A percentile compares a stretch with the other conserved stretches of the same genome.
Evolutionary conservation across 441 rosid genomes (phyloP).

Genomic region (Bruguiera hainesii): DNA sequence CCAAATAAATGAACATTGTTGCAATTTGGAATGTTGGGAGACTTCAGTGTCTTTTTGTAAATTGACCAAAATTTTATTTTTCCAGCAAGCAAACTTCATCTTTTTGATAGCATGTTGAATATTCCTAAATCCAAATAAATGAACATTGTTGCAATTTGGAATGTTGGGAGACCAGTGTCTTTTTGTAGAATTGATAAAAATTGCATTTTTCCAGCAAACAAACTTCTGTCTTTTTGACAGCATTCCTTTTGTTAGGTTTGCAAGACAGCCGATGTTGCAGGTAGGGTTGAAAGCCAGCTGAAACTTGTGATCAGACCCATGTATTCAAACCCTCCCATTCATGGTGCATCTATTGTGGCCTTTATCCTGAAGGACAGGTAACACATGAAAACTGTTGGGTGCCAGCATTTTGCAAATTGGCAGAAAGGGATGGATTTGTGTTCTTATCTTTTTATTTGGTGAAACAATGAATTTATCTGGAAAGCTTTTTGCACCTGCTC

Average conservation of each 20-base stretch:
- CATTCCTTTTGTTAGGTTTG: slow-evolving; percentile 50
- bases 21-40: background rate
- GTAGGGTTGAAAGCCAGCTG: slow-evolving; percentile 88
- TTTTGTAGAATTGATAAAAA: too few species aligned
- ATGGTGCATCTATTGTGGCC: slow-evolving; percentile 92
- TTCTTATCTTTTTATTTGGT: background rate
- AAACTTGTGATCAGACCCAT: slow-evolving; percentile 86
- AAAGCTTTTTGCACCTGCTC: background rate
- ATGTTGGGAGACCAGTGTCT: too few species aligned
- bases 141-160: background rate
- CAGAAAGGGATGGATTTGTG: background rate
- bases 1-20: background rate
- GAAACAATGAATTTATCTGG: background rate
- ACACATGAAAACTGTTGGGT: background rate
- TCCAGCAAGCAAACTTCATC: too few species aligned
- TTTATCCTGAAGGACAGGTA: slow-evolving; percentile 62
- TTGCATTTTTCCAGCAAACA: too few species aligned
- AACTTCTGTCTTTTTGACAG: background rate
- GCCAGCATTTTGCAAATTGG: slow-evolving; percentile 1
- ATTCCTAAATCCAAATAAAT: background rate
- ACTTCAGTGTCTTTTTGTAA: too few species aligned
- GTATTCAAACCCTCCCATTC: slow-evolving; percentile 95
- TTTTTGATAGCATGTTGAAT: background rate
- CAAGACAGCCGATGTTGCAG: slow-evolving; percentile 76
- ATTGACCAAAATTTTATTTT: too few species aligned